A percentile compares a stretch with the other conserved stretches of the same genome.
phyloP scores from a whole-genome alignment of 805 yeast genomes.

The Yamadazyma endophytica region DNA sequence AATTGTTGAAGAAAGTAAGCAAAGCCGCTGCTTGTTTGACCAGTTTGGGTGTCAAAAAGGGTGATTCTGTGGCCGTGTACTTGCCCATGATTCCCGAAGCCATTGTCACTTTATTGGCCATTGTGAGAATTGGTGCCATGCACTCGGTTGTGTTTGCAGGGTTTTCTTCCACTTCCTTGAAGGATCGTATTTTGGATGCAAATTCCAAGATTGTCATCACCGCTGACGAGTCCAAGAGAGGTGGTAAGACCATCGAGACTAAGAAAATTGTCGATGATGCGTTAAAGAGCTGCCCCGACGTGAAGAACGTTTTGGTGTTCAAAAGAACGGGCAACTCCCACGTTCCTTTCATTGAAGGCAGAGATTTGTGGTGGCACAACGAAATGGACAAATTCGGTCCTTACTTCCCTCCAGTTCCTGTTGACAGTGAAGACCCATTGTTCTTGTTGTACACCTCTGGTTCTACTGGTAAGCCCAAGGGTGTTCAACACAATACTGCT shows the following conservation, averaged over 20 bases:
- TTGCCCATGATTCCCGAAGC: conserved; percentile 87
- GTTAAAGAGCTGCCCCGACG: conserved; percentile 59
- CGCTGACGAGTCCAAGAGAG: conserved; percentile 79
- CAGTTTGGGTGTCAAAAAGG: conserved; percentile 80
- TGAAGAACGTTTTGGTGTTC: conserved; percentile 65
- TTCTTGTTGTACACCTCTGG: conserved; percentile 83
- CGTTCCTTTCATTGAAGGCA: conserved; percentile 45
- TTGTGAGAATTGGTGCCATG: conserved; percentile 75
- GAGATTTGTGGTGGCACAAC: conserved; percentile 78
- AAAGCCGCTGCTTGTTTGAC: conserved; percentile 81
- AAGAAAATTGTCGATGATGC: conserved; percentile 84
- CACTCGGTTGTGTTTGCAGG: conserved; percentile 88
- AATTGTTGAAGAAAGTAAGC: conserved; percentile 78
- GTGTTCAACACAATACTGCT: conserved; percentile 77
- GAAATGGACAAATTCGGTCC: conserved; percentile 63
- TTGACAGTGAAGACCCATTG: conserved; percentile 75
- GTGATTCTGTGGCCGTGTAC: conserved; percentile 83
- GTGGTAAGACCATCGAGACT: conserved; percentile 76
- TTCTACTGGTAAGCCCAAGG: conserved; percentile 86
- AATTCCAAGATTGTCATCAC: conserved; percentile 70
- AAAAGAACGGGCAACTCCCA: conserved; percentile 65
- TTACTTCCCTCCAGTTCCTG: conserved; percentile 71
- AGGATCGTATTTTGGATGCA: conserved; percentile 72
- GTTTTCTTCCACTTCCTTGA: conserved; percentile 66
- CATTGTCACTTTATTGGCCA: conserved; percentile 69